Percentiles rank a stretch among this genome's conserved stretches.
These are phyloP conservation scores for Stereum hirsutum DNA, from an alignment of 1,284 basidiomycete species.

Conservation along the genomic window DNA sequence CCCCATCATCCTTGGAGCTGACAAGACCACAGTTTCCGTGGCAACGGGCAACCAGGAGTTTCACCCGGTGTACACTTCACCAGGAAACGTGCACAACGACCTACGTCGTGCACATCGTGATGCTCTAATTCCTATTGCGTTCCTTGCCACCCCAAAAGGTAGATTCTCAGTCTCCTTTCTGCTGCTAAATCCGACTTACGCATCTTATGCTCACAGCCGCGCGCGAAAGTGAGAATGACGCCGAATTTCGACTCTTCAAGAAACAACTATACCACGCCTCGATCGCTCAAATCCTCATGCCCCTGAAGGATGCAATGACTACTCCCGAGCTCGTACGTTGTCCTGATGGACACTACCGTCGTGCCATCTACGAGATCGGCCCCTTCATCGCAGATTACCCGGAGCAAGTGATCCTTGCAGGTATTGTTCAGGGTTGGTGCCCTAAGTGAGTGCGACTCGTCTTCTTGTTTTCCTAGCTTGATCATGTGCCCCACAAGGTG, in stretches of 20 bases:
- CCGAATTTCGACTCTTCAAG: too few relatives aligned
- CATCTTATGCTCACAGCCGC: neutral
- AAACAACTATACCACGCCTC: too few relatives aligned
- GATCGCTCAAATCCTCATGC: neutral
- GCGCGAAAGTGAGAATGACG: too few relatives aligned
- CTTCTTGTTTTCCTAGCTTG: too few relatives aligned
- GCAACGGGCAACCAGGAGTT: constrained; percentile 16
- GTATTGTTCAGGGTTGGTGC: too few relatives aligned
- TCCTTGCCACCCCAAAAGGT: constrained; percentile 19
- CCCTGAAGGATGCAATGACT: neutral
- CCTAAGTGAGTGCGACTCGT: too few relatives aligned
- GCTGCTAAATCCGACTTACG: too few relatives aligned
- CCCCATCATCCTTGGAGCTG: constrained; percentile 13
- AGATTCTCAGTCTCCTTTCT: neutral
- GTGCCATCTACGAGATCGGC: neutral
- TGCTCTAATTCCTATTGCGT: constrained; percentile 14
- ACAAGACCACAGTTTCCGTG: constrained; percentile 18
- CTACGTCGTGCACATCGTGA: constrained; percentile 16
- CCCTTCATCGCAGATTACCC: neutral
- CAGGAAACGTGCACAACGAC: constrained; percentile 13
- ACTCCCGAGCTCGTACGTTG: neutral
- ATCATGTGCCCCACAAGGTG: neutral
- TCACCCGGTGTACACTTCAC: constrained; percentile 14
- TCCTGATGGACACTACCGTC: neutral
- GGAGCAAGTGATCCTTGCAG: neutral